Percentiles rank a stretch among this genome's conserved stretches.
Evolutionary conservation across 352 stramenopile genomes (phyloP).

Genomic region (Phytophthora parvispora): DNA sequence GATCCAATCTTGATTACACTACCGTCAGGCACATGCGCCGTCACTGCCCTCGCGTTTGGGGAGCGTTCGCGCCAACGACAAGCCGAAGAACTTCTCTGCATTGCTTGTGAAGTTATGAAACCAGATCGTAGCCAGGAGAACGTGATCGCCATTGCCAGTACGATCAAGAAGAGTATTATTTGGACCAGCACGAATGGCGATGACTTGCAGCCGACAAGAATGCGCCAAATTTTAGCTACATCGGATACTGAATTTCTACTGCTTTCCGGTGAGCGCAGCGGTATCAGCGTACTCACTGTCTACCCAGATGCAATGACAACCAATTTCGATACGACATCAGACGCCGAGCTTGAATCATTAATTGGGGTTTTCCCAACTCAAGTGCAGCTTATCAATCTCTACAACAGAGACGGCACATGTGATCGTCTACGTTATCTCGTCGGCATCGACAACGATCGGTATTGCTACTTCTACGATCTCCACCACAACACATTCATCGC

Average conservation of each 20-base stretch:
- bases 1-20: constrained; percentile 14
- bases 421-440: constrained; percentile 36
- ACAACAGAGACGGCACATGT: constrained; percentile 6
- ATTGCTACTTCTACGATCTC: constrained; percentile 60
- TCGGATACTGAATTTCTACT: constrained; percentile 31
- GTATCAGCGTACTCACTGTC: constrained; percentile 19
- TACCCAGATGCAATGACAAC: background rate
- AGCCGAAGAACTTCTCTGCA: constrained; percentile 29
- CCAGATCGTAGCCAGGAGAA: background rate
- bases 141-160: constrained; percentile 21
- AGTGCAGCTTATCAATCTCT: constrained; percentile 31
- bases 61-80: background rate
- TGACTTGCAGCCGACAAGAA: constrained; percentile 1
- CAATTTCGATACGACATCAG: background rate
- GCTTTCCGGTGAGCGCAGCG: constrained; percentile 23
- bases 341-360: constrained; percentile 13
- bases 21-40: constrained; percentile 1
- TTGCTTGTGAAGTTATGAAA: constrained; percentile 27
- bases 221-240: constrained; percentile 25
- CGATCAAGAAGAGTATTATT: constrained; percentile 15
- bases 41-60: constrained; percentile 30
- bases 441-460: constrained; percentile 47
- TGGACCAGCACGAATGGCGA: constrained; percentile 26
- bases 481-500: constrained; percentile 28
- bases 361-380: constrained; percentile 35